Percentiles rank a stretch among this genome's conserved stretches.
These are phyloP conservation scores for Syzygium grande DNA, from an alignment of 345 rosid species.

Conservation along the genomic window DNA sequence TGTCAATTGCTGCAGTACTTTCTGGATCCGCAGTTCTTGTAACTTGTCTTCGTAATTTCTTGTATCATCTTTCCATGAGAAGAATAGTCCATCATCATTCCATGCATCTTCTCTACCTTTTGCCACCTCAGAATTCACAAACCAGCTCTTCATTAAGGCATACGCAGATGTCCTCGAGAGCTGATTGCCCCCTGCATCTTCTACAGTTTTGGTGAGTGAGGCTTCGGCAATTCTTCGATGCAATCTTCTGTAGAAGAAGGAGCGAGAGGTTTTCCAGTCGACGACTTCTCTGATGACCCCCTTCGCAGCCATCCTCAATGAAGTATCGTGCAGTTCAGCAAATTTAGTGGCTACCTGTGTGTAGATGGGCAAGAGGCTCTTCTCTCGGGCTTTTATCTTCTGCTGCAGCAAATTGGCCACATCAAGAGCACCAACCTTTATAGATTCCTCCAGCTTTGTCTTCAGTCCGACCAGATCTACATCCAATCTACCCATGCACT, in stretches of 20 bases:
- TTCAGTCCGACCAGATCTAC: constrained; percentile 53
- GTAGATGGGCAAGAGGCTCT: constrained; percentile 79
- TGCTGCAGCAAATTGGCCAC: constrained; percentile 48
- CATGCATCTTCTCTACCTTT: constrained; percentile 56
- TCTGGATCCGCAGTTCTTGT: constrained; percentile 66
- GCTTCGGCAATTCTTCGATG: constrained; percentile 67
- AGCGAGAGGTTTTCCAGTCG: constrained; percentile 68
- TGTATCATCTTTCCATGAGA: constrained; percentile 60
- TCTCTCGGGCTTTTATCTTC: constrained; percentile 71
- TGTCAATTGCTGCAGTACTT: constrained; percentile 57
- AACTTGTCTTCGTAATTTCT: constrained; percentile 54
- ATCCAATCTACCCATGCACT: constrained; percentile 98
- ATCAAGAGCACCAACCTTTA: constrained; percentile 28
- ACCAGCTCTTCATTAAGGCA: constrained; percentile 72
- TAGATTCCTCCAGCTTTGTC: constrained; percentile 66
- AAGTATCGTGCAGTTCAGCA: constrained; percentile 92
- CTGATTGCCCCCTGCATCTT: constrained; percentile 62
- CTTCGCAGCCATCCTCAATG: constrained; percentile 91
- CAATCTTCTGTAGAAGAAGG: constrained; percentile 68
- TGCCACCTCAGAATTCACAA: constrained; percentile 48
- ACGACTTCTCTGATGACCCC: constrained; percentile 89
- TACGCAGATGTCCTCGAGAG: constrained; percentile 55
- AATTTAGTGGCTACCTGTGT: constrained; percentile 92
- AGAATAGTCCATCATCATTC: constrained; percentile 77
- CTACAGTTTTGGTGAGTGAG: constrained; percentile 49